These are phyloP conservation scores for Fusarium piperis DNA, from an alignment of 2,329 filamentous ascomycete species.

Conservation along the genomic window DNA sequence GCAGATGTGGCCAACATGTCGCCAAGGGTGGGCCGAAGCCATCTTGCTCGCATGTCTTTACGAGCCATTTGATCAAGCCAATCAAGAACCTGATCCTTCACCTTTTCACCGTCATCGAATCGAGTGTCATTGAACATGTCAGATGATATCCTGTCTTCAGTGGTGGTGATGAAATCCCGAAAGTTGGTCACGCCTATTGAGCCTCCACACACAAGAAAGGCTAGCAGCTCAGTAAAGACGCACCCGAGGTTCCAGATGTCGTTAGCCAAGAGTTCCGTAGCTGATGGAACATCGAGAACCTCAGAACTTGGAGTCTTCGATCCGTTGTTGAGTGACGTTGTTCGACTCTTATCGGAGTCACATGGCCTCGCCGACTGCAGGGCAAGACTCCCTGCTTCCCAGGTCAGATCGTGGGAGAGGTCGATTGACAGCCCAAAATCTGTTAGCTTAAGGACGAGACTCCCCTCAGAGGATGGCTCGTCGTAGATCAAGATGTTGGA, in stretches of 20 bases:
- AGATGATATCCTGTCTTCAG: background rate
- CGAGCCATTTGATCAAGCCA: background rate
- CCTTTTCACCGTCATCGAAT: background rate
- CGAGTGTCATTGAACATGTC: background rate
- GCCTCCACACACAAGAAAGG: background rate
- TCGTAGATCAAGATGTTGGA: background rate
- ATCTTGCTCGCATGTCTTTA: background rate
- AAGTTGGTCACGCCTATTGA: background rate
- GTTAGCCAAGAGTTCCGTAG: background rate
- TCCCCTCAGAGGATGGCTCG: background rate
- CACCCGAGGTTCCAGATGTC: background rate
- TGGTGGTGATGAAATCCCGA: background rate
- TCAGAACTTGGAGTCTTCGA: background rate
- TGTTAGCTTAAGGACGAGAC: background rate
- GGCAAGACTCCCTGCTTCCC: background rate
- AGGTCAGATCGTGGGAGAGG: background rate
- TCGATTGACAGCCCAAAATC: background rate
- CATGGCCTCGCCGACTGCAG: background rate
- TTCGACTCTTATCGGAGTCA: background rate
- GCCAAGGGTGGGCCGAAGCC: background rate
- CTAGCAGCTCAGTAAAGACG: background rate
- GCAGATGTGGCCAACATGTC: background rate
- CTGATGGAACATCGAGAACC: background rate
- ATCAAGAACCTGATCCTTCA: background rate
- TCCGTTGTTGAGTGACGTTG: background rate